Percentiles rank a stretch among this genome's conserved stretches.
Evolutionary conservation across 352 stramenopile species (phyloP).

Genomic region (Stephanocyclus meneghinianus): DNA sequence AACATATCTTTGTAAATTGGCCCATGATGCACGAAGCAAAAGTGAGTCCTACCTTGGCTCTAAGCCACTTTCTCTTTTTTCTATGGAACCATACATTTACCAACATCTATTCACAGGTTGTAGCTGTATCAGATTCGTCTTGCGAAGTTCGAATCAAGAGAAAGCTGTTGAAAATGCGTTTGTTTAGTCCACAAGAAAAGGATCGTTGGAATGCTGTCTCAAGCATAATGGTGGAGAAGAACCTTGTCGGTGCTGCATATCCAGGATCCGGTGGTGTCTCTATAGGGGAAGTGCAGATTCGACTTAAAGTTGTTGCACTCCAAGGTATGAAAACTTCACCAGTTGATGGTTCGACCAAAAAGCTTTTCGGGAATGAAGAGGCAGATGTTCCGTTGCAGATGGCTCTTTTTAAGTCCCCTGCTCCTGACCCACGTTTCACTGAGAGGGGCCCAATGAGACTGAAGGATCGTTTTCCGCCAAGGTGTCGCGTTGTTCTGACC

Average conservation of each 20-base stretch:
- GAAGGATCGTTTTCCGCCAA: conserved; percentile 88
- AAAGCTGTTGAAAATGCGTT: conserved; percentile 60
- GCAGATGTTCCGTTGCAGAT: conserved; percentile 95
- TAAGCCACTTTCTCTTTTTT: conserved; percentile 9
- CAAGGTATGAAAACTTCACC: conserved; percentile 93
- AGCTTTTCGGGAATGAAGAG: conserved; percentile 94
- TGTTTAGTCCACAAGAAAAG: conserved; percentile 49
- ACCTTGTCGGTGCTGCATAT: conserved; percentile 69
- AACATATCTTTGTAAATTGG: conserved; percentile 94
- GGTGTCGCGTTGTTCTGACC: conserved; percentile 87
- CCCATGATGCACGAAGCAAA: conserved; percentile 96
- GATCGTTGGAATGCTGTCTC: conserved; percentile 74
- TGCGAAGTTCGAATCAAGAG: conserved; percentile 72
- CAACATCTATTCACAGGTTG: conserved; percentile 32
- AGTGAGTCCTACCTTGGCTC: conserved; percentile 27
- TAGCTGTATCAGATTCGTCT: conserved; percentile 71
- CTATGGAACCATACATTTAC: neutral
- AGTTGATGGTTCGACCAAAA: conserved; percentile 89
- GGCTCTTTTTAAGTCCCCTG: conserved; percentile 87
- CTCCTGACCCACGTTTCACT: conserved; percentile 93
- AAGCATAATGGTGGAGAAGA: conserved; percentile 64
- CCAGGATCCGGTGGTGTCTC: conserved; percentile 85
- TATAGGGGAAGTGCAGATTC: conserved; percentile 87
- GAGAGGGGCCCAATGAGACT: conserved; percentile 85
- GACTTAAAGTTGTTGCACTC: conserved; percentile 86